These are phyloP conservation scores for Hyaloscypha variabilis DNA, from an alignment of 495 filamentous ascomycete species.

Conservation along the genomic window DNA sequence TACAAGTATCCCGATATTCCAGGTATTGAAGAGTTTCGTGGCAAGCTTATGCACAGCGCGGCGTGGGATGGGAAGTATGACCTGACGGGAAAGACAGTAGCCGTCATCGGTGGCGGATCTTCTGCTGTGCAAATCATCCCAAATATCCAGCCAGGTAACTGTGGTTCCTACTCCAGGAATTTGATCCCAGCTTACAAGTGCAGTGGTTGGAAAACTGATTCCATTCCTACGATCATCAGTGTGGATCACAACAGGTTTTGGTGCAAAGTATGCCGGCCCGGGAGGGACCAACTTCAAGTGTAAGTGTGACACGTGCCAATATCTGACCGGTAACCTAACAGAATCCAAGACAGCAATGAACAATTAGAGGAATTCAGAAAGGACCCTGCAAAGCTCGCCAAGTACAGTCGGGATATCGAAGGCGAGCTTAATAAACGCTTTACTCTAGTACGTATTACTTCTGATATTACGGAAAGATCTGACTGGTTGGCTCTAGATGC, in stretches of 20 bases:
- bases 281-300: conserved; percentile 18
- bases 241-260: conserved; percentile 64
- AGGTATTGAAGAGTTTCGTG: conserved; percentile 55
- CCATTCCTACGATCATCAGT: conserved; percentile 66
- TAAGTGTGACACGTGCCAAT: conserved; percentile 3
- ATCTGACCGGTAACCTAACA: background rate
- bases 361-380: conserved; percentile 48
- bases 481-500: conserved; percentile 8
- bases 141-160: conserved; percentile 40
- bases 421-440: conserved; percentile 55
- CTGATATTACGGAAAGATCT: background rate
- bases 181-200: background rate
- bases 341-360: conserved; percentile 39
- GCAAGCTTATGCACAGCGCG: conserved; percentile 58
- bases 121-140: conserved; percentile 56
- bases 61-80: conserved; percentile 48
- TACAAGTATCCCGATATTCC: conserved; percentile 58
- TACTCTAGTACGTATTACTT: conserved; percentile 52
- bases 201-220: conserved; percentile 49
- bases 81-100: conserved; percentile 50
- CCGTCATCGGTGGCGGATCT: conserved; percentile 57
- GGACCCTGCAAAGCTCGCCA: conserved; percentile 40
- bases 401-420: conserved; percentile 38
- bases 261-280: conserved; percentile 27
- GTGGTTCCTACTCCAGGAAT: background rate